Evolutionary conservation across 169 alveolate species (phyloP).

Genomic region (Plasmodium gaboni): DNA sequence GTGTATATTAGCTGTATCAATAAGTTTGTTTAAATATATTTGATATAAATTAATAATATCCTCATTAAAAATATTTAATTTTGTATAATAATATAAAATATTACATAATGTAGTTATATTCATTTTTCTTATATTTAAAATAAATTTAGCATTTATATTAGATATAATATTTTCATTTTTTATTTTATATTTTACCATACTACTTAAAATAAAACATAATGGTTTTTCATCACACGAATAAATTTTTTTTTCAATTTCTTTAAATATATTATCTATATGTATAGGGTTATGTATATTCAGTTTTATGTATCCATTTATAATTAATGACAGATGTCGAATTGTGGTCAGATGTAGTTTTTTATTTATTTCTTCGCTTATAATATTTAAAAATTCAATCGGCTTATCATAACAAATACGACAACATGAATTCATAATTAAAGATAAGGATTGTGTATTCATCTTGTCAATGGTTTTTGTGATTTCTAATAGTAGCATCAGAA

Average conservation of each 20-base stretch:
- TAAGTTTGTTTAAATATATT: conserved; percentile 51
- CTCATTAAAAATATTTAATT: conserved; percentile 22
- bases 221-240: conserved; percentile 72
- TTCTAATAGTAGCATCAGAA: conserved; percentile 10
- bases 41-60: conserved; percentile 35
- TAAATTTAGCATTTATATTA: conserved; percentile 31
- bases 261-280: conserved; percentile 27
- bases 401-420: conserved; percentile 48
- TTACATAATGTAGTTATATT: conserved; percentile 65
- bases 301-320: conserved; percentile 58
- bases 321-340: conserved; percentile 56
- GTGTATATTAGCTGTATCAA: conserved; percentile 29
- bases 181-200: conserved; percentile 31
- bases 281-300: conserved; percentile 20
- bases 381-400: conserved; percentile 52
- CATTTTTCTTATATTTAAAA: conserved; percentile 51
- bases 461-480: conserved; percentile 30
- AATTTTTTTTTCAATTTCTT: conserved; percentile 46
- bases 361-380: conserved; percentile 51
- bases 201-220: conserved; percentile 39
- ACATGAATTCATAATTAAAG: conserved; percentile 58
- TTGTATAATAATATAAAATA: conserved; percentile 38
- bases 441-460: conserved; percentile 69
- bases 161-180: conserved; percentile 13
- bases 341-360: conserved; percentile 29